Evolutionary conservation across 1,139 yeast genomes (phyloP).

Genomic region (Scheffersomyces segobiensis): DNA sequence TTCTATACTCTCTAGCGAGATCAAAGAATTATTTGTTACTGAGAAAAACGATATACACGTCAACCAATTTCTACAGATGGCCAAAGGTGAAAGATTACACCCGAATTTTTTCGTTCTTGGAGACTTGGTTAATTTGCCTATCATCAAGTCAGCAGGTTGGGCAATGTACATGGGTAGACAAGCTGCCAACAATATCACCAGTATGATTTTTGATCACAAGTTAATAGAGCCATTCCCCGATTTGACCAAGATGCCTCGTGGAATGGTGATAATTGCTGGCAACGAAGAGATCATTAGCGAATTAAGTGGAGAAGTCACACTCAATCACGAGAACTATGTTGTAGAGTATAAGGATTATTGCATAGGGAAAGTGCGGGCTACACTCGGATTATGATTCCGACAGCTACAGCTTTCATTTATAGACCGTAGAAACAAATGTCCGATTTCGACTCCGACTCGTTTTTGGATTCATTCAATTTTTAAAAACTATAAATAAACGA

Average conservation of each 20-base stretch:
- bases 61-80: constrained; percentile 40
- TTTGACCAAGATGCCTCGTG: constrained; percentile 33
- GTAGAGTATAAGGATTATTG: constrained; percentile 43
- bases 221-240: constrained; percentile 41
- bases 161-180: constrained; percentile 47
- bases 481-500: neutral
- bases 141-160: constrained; percentile 51
- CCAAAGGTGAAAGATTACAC: constrained; percentile 11
- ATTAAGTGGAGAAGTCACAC: constrained; percentile 34
- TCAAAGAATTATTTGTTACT: constrained; percentile 24
- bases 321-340: constrained; percentile 37
- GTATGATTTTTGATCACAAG: constrained; percentile 27
- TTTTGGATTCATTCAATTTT: neutral
- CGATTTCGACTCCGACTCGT: neutral
- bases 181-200: constrained; percentile 40
- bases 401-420: neutral
- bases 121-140: constrained; percentile 41
- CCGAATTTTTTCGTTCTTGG: constrained; percentile 40
- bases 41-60: constrained; percentile 28
- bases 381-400: constrained; percentile 11
- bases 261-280: constrained; percentile 48
- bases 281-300: constrained; percentile 43
- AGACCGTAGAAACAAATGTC: neutral
- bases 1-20: constrained; percentile 17
- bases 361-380: constrained; percentile 25